Conservation (phyloP, 257 asterid genomes). For the Gentiana dahurica region DNA sequence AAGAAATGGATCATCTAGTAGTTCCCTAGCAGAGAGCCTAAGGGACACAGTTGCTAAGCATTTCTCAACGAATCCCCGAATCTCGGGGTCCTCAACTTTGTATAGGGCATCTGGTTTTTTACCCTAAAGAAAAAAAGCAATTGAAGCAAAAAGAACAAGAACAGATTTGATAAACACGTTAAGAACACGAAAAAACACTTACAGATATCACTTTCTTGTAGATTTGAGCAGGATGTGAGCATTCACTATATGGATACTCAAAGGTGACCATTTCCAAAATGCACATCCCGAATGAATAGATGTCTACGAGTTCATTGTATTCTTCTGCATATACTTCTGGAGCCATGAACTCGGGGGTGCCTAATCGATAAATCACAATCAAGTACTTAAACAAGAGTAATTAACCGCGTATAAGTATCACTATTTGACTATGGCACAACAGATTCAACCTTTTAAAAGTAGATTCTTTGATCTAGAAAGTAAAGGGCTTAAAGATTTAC, state of each 20-base stretch:
- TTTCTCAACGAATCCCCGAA: conserved; percentile 35
- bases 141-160: conserved; percentile 2
- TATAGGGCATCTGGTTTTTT: conserved; percentile 33
- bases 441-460: too few relatives aligned
- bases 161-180: not conserved
- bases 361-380: conserved; percentile 13
- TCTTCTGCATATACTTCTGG: conserved; percentile 54
- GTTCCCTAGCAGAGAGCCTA: conserved; percentile 44
- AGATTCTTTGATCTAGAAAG: too few relatives aligned
- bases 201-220: conserved; percentile 47
- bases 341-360: conserved; percentile 53
- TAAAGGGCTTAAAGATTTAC: conserved; percentile 10
- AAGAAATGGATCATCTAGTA: conserved; percentile 36
- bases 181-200: conserved; percentile 12
- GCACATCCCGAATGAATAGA: conserved; percentile 50
- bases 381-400: not conserved
- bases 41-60: conserved; percentile 36
- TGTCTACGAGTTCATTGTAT: conserved; percentile 44
- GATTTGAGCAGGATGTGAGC: conserved; percentile 46
- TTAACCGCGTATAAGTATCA: too few relatives aligned
- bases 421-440: too few relatives aligned
- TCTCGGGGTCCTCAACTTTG: conserved; percentile 39
- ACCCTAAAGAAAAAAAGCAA: conserved; percentile 19
- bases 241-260: conserved; percentile 48
- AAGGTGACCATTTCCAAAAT: conserved; percentile 44